These are phyloP conservation scores for Glarea lozoyensis DNA, from an alignment of 495 filamentous ascomycete genomes.

Conservation along the genomic window DNA sequence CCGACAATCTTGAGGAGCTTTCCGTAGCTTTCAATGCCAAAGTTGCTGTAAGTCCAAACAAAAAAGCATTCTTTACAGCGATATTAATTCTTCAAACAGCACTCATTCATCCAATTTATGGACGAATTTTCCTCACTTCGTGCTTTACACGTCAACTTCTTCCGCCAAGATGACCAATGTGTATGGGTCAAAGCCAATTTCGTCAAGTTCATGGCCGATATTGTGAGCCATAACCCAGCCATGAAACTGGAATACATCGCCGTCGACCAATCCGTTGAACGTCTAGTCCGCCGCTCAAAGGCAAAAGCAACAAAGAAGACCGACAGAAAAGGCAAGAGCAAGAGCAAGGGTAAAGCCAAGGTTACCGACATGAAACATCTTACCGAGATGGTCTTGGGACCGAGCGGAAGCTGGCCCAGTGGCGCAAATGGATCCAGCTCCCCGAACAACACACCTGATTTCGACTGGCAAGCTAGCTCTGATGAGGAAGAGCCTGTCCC, in stretches of 20 bases:
- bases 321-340: constrained; percentile 6
- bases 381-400: neutral
- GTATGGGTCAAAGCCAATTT: constrained; percentile 38
- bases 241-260: constrained; percentile 46
- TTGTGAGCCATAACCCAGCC: constrained; percentile 36
- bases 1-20: constrained; percentile 41
- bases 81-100: constrained; percentile 32
- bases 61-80: too few species aligned
- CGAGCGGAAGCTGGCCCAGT: neutral
- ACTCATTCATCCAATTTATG: constrained; percentile 43
- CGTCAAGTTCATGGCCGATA: constrained; percentile 43
- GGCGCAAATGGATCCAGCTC: neutral
- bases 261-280: constrained; percentile 33
- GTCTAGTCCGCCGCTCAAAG: constrained; percentile 26
- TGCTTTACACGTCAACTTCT: constrained; percentile 41
- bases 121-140: constrained; percentile 34
- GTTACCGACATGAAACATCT: constrained; percentile 7
- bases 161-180: constrained; percentile 42
- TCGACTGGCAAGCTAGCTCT: constrained; percentile 5
- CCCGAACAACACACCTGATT: neutral
- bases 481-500: constrained; percentile 27
- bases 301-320: constrained; percentile 1
- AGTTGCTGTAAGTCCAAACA: constrained; percentile 40
- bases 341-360: constrained; percentile 21
- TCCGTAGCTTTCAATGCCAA: constrained; percentile 39